A percentile compares a stretch with the other conserved stretches of the same genome.
phyloP scores from a whole-genome alignment of 164 flowering plant species.

The Platanus orientalis region DNA sequence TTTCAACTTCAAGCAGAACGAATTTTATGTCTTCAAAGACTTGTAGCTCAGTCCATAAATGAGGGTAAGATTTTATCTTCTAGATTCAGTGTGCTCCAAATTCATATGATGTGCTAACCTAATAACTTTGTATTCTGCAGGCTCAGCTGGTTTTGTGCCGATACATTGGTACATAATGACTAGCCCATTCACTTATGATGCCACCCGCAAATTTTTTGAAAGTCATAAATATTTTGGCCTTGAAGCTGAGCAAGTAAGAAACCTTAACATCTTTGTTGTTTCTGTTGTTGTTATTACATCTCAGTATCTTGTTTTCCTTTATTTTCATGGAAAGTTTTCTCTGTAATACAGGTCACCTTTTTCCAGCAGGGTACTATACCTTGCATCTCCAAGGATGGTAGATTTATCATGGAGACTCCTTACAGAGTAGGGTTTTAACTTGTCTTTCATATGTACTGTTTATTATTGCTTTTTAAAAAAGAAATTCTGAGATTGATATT shows the following conservation, averaged over 20 bases:
- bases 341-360: constrained; percentile 69
- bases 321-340: constrained; percentile 3
- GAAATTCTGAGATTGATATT: constrained; percentile 3
- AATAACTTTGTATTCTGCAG: constrained; percentile 31
- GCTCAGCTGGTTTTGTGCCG: constrained; percentile 42
- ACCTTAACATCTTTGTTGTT: constrained; percentile 6
- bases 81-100: not conserved
- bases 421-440: constrained; percentile 48
- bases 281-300: not conserved
- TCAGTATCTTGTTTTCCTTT: constrained; percentile 3
- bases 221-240: constrained; percentile 91
- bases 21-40: constrained; percentile 75
- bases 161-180: constrained; percentile 99
- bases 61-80: constrained; percentile 48
- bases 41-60: constrained; percentile 68
- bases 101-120: constrained; percentile 6
- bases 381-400: constrained; percentile 88
- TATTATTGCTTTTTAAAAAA: not conserved
- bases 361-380: constrained; percentile 99
- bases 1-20: constrained; percentile 98
- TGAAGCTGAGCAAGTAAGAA: constrained; percentile 79
- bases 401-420: constrained; percentile 94
- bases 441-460: not conserved
- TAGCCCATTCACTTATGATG: constrained; percentile 92
- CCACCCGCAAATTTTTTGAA: constrained; percentile 82